Conservation (phyloP, 345 rosid species). For the Toxicodendron radicans region DNA sequence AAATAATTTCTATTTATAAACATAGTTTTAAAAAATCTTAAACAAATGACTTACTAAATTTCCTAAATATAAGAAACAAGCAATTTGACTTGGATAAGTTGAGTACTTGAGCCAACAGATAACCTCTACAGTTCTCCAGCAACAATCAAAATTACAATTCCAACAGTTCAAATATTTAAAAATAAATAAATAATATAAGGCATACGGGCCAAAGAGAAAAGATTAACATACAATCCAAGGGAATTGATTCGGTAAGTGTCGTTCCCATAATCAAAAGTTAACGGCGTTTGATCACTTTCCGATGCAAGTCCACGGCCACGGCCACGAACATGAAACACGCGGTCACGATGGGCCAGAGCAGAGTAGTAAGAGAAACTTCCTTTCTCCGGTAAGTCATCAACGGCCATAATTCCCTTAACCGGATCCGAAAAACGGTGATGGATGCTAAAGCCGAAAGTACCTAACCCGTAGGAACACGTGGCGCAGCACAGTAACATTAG, state of each 20-base stretch:
- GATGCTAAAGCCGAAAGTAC: conserved; percentile 68
- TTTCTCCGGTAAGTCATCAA: conserved; percentile 63
- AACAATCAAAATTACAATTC: not conserved
- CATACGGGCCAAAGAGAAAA: not conserved
- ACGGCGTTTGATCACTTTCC: conserved; percentile 43
- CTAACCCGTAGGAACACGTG: conserved; percentile 34
- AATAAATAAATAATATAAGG: not conserved
- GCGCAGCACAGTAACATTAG: conserved; percentile 7
- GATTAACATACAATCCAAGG: conserved; percentile 70
- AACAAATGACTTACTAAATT: no score
- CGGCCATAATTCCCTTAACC: conserved; percentile 52
- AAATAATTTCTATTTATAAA: no score
- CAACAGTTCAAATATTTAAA: not conserved
- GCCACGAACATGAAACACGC: conserved; percentile 27
- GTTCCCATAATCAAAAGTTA: conserved; percentile 72
- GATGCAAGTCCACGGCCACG: conserved; percentile 64
- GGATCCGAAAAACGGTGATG: conserved; percentile 91
- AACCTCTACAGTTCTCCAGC: not conserved
- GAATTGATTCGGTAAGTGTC: conserved; percentile 46
- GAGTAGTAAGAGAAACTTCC: conserved; percentile 61
- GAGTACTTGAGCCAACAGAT: not conserved
- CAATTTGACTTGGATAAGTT: no score
- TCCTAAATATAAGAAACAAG: no score
- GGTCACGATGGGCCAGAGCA: conserved; percentile 75
- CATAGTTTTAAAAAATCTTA: no score